These are phyloP conservation scores for Pichia sp. DNA, from an alignment of 1,139 yeast genomes.

Conservation along the genomic window DNA sequence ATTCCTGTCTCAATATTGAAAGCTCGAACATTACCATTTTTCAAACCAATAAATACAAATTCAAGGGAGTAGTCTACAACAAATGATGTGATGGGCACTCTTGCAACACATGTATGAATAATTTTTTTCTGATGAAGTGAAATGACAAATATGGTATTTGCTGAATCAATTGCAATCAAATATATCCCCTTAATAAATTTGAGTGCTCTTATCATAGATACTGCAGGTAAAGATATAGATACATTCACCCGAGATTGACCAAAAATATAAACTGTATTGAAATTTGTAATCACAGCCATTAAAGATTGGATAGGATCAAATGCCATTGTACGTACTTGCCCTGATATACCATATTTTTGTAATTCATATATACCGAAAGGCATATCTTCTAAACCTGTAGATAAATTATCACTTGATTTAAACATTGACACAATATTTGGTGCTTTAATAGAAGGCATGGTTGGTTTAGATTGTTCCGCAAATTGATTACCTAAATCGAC, in stretches of 20 bases:
- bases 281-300: conserved; percentile 69
- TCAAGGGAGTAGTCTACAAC: conserved; percentile 83
- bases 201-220: conserved; percentile 47
- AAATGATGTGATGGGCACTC: conserved; percentile 59
- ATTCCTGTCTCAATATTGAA: conserved; percentile 78
- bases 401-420: conserved; percentile 25
- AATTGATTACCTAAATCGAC: conserved; percentile 11
- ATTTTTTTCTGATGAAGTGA: conserved; percentile 61
- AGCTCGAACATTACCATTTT: conserved; percentile 66
- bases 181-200: conserved; percentile 75
- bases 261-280: conserved; percentile 65
- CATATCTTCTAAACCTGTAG: conserved; percentile 34
- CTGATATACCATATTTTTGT: conserved; percentile 50
- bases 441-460: conserved; percentile 7
- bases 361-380: conserved; percentile 37
- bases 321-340: conserved; percentile 57
- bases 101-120: conserved; percentile 47
- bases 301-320: conserved; percentile 86
- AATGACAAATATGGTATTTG: conserved; percentile 52
- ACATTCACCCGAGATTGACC: conserved; percentile 84
- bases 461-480: conserved; percentile 1
- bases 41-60: conserved; percentile 75
- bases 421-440: conserved; percentile 14
- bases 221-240: conserved; percentile 46
- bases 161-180: conserved; percentile 58